Conservation (phyloP, 306 rosid species). For the Amphicarpaea edgeworthii region DNA sequence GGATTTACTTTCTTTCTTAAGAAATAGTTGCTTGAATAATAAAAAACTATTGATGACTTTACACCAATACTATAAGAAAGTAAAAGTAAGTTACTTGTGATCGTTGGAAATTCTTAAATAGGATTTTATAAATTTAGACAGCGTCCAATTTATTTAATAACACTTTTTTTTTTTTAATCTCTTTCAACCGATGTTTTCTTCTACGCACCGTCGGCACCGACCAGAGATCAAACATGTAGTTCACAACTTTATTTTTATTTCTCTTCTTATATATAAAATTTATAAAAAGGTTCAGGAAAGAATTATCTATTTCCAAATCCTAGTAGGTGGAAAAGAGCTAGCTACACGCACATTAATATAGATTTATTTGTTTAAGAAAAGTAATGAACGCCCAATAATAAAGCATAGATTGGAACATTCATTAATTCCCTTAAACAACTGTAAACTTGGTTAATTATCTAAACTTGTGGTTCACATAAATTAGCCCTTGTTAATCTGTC, state of each 20-base stretch:
- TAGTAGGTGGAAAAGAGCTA: constrained; percentile 2
- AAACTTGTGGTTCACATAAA: constrained; percentile 19
- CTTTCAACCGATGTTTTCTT: too few relatives aligned
- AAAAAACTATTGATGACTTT: too few relatives aligned
- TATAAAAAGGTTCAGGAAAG: neutral
- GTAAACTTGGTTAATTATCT: neutral
- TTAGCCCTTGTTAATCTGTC: neutral
- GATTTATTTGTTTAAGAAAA: constrained; percentile 1
- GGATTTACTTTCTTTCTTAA: too few relatives aligned
- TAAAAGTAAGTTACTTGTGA: neutral
- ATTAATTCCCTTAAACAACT: constrained; percentile 13
- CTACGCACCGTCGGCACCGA: too few relatives aligned
- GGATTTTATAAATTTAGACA: neutral
- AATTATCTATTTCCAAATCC: neutral
- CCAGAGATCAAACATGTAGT: neutral
- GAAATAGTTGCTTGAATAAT: too few relatives aligned
- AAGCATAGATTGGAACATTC: neutral
- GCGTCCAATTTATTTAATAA: neutral
- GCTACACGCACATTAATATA: neutral
- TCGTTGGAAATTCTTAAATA: neutral
- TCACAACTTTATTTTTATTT: neutral
- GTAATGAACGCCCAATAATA: constrained; percentile 1
- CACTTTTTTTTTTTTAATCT: too few relatives aligned
- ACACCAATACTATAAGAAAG: too few relatives aligned
- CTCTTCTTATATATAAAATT: neutral